Conservation (phyloP, 2,329 filamentous ascomycete species). For the Chaetomiaceae sp. region DNA sequence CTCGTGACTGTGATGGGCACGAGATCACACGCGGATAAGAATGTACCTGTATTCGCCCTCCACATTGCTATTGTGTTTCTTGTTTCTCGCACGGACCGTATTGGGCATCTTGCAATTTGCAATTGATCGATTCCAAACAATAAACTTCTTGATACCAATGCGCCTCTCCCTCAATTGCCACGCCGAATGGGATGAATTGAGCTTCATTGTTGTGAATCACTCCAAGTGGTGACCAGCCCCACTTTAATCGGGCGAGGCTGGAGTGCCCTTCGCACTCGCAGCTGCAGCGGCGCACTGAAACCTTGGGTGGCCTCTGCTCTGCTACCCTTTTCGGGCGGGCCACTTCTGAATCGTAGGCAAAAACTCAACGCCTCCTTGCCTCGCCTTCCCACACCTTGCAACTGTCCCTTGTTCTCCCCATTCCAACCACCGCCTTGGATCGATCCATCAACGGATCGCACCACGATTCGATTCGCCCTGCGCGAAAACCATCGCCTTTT, state of each 20-base stretch:
- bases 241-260: conserved; percentile 12
- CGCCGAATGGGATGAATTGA: background rate
- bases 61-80: no score
- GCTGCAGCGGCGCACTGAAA: conserved; percentile 15
- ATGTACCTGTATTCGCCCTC: no score
- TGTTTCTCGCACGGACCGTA: no score
- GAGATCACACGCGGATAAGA: no score
- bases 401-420: conserved; percentile 18
- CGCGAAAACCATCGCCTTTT: conserved; percentile 19
- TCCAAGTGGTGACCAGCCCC: background rate
- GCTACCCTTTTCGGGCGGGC: conserved; percentile 19
- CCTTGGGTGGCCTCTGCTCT: conserved; percentile 21
- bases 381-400: conserved; percentile 20
- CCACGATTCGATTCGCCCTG: conserved; percentile 24
- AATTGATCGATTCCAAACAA: no score
- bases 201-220: background rate
- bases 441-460: conserved; percentile 28
- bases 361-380: conserved; percentile 25
- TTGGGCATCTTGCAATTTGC: no score
- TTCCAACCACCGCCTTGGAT: conserved; percentile 20
- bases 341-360: conserved; percentile 27
- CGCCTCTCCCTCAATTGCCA: no score
- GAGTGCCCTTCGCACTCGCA: conserved; percentile 3
- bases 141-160: no score
- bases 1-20: no score